Evolutionary conservation across 768 basidiomycete genomes (phyloP), one percentile per base, ranked within the genome.

Genomic region (Phallus indusiatus): DNA sequence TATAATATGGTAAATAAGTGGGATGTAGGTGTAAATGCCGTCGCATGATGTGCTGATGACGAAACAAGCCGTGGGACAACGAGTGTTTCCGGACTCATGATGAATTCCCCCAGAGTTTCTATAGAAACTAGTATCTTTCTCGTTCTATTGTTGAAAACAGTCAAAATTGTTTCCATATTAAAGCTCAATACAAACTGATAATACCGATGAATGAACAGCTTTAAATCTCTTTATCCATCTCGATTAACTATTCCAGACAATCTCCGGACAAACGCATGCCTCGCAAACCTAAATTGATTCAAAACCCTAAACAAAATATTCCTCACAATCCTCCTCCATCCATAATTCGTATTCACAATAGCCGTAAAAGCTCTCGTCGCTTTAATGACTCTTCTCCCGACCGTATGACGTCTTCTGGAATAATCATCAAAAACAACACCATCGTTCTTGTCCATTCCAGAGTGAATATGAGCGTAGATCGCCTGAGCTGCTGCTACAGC

Each of bases 401-500:
- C 42, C 12, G n/a, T 42, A 42, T 42, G 9, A 3, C 42, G 42
- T 10, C 42, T 42, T 42, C 4, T 42, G 42, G 42, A 42, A 42
- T 42, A 42, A 42, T 12, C 42, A 14, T 4, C 42, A 11, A 42
- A 42, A 10, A 42, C 12, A 12, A 12, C 9, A 42, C 2, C 42
- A 7, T 42, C 42, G 12, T 42, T 42, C 42, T 42, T 42, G 14
- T 42, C n/a, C 12, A n/a, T 12, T 12, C 12, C 14, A 42, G 42
- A 42, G n/a, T 42, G 42, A 11, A 74, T 59, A 65, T 77, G 76
- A n/a, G 70, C 67, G 17, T 67, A 65, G 46, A 82, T 66, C 7
- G 65, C 73, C n/a, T 74, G 71, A 5, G 75, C 79, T 3, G 81
- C 72, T 52, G 71, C 69, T 20, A 80, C 66, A 7, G 76, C 80